Evolutionary conservation across 192 early-diverging fungal species (phyloP), one percentile per base, ranked within the genome.

Genomic region (Umbelopsis isabellina): DNA sequence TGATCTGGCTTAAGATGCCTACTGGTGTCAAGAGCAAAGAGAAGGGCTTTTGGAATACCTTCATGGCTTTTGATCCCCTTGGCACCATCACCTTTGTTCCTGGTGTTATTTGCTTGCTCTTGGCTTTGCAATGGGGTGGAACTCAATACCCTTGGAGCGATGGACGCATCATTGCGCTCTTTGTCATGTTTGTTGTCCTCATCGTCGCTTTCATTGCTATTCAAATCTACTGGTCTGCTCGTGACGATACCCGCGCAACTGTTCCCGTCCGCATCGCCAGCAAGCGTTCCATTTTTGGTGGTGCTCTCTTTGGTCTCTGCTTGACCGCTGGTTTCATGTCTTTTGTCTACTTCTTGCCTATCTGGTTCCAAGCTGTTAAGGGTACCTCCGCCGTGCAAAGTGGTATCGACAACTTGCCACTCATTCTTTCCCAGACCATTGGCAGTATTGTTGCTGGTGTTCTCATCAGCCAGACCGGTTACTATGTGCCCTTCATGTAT

Each of bases 321-420:
- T 80, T 90, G 44, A 84, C 90, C 74, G 85, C 82, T 22, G 83
- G 88, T 9, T 87, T 86, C 27, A 83, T 85, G 65, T 81, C 80
- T 2, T 79, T 87, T 7, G 83, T 90, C 15, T 94, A 89, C 74
- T 97, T 91, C 75, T 72, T 90, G 18, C 87, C 90, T 22, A 72
- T 87, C 50, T 94, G 88, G 76, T 94, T 94, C 75, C 87, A 93
- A 75, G 79, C 93, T 50, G 90, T 93, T 23, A 83, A 89, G 50
- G 90, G 88, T 35, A 82, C 85, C 33, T 71, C 82, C 7, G 90
- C 95, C 0, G 50, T 51, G 50, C 50, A 51, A 13, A 51, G 50
- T 51, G 95, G 95, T 48, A 51, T 94, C 7, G 80, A 89, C 46
- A 70, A 86, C 58, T 75, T 97, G 61, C 91, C 93, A 0, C 86